Evolutionary conservation across 352 stramenopile species (phyloP).

Genomic region (Phytophthora melonis): DNA sequence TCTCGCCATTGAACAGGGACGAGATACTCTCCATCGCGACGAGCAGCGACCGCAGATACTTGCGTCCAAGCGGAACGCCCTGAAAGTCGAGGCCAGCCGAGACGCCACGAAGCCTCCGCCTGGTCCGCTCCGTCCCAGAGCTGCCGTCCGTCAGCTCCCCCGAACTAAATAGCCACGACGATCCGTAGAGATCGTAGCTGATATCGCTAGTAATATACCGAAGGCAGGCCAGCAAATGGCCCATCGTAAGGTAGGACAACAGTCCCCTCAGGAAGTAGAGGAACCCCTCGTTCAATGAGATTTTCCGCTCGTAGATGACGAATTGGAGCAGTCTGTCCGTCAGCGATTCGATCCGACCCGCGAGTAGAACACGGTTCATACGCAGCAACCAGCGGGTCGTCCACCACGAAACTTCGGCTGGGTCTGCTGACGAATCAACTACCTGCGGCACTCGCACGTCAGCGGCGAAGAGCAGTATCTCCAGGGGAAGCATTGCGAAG

Average conservation of each 20-base stretch:
- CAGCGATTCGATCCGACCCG: constrained; percentile 45
- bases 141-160: constrained; percentile 57
- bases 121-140: neutral
- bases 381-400: constrained; percentile 53
- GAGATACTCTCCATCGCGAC: constrained; percentile 75
- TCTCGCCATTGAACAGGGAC: constrained; percentile 78
- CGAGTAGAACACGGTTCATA: constrained; percentile 63
- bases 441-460: constrained; percentile 15
- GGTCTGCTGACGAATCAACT: neutral
- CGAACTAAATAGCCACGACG: constrained; percentile 67
- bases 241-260: constrained; percentile 60
- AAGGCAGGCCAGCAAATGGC: constrained; percentile 68
- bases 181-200: constrained; percentile 41
- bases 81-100: constrained; percentile 4
- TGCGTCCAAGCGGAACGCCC: constrained; percentile 50
- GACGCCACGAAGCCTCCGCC: constrained; percentile 21
- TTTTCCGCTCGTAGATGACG: constrained; percentile 62
- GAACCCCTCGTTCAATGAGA: constrained; percentile 47
- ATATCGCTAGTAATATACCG: constrained; percentile 65
- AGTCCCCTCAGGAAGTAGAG: constrained; percentile 64
- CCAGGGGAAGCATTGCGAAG: constrained; percentile 56
- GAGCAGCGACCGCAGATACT: constrained; percentile 73
- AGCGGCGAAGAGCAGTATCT: constrained; percentile 47
- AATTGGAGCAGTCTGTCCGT: constrained; percentile 69
- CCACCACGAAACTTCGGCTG: constrained; percentile 39